phyloP scores from a whole-genome alignment of 768 basidiomycete genomes.

The Lyophyllum atratum region DNA sequence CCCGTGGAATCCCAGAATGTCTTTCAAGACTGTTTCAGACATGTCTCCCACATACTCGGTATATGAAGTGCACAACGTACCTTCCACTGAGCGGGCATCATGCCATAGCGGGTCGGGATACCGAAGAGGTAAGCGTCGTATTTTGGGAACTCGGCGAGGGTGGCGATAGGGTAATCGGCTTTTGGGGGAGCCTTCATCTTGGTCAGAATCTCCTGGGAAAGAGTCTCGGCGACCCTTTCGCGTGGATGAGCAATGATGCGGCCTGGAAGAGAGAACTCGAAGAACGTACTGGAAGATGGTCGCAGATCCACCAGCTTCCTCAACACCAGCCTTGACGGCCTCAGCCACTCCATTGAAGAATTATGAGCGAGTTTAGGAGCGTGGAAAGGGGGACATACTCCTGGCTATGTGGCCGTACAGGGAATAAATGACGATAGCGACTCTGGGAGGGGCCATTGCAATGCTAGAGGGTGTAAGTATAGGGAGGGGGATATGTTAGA shows the following conservation, averaged over 20 bases:
- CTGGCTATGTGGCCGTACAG: slow-evolving; percentile 75
- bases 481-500: too few species aligned
- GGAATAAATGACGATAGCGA: slow-evolving; percentile 75
- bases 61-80: slow-evolving; percentile 28
- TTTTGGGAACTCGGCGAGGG: slow-evolving; percentile 47
- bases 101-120: slow-evolving; percentile 80
- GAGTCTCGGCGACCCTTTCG: slow-evolving; percentile 75
- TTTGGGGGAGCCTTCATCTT: slow-evolving; percentile 76
- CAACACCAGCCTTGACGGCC: slow-evolving; percentile 49
- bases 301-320: slow-evolving; percentile 51
- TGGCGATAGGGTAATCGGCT: slow-evolving; percentile 69
- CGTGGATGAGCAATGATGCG: background rate
- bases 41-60: background rate
- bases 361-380: slow-evolving; percentile 2
- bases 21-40: slow-evolving; percentile 31
- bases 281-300: slow-evolving; percentile 55
- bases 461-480: background rate
- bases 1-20: slow-evolving; percentile 83
- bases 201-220: slow-evolving; percentile 62
- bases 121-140: slow-evolving; percentile 81
- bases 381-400: slow-evolving; percentile 40
- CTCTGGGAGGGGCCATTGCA: slow-evolving; percentile 49
- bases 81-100: slow-evolving; percentile 81
- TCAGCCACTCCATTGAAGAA: slow-evolving; percentile 66
- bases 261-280: background rate